Evolutionary conservation across 352 stramenopile species (phyloP).

Genomic region (Globisporangium megalacanthum): DNA sequence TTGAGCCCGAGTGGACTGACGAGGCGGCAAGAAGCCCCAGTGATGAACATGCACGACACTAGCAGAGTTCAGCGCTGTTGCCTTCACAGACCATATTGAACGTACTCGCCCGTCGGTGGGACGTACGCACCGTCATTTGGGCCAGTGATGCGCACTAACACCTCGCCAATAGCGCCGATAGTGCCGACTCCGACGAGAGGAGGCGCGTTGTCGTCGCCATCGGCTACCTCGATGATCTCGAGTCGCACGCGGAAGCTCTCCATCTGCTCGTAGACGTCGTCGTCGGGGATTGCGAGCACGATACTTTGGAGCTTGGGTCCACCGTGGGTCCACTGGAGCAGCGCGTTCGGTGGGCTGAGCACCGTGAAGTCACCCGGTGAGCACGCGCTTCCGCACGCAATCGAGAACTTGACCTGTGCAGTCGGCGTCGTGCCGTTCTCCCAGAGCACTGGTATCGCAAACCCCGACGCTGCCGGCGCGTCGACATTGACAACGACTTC

Average conservation of each 20-base stretch:
- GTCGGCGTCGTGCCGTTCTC: slow-evolving; percentile 41
- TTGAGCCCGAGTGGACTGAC: slow-evolving; percentile 27
- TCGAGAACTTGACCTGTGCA: slow-evolving; percentile 36
- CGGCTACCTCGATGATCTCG: slow-evolving; percentile 19
- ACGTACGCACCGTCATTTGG: slow-evolving; percentile 39
- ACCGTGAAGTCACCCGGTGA: slow-evolving; percentile 33
- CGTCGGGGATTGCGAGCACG: slow-evolving; percentile 29
- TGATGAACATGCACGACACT: neutral
- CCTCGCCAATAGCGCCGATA: slow-evolving; percentile 35
- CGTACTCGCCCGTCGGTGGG: neutral
- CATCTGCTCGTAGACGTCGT: slow-evolving; percentile 41
- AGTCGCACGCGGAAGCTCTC: slow-evolving; percentile 51
- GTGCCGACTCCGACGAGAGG: slow-evolving; percentile 18
- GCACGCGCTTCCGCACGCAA: slow-evolving; percentile 41
- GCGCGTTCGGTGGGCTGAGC: slow-evolving; percentile 17
- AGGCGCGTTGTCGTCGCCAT: slow-evolving; percentile 6
- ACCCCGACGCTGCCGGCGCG: neutral
- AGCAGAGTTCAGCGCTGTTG: neutral
- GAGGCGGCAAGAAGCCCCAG: neutral
- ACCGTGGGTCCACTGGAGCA: slow-evolving; percentile 42
- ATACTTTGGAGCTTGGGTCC: slow-evolving; percentile 37
- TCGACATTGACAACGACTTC: slow-evolving; percentile 19
- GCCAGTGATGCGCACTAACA: slow-evolving; percentile 47
- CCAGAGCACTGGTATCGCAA: slow-evolving; percentile 58
- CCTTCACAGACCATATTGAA: neutral